Conservation (phyloP, 148 eudicot genomes). For the Heliamphora exappendiculata region DNA sequence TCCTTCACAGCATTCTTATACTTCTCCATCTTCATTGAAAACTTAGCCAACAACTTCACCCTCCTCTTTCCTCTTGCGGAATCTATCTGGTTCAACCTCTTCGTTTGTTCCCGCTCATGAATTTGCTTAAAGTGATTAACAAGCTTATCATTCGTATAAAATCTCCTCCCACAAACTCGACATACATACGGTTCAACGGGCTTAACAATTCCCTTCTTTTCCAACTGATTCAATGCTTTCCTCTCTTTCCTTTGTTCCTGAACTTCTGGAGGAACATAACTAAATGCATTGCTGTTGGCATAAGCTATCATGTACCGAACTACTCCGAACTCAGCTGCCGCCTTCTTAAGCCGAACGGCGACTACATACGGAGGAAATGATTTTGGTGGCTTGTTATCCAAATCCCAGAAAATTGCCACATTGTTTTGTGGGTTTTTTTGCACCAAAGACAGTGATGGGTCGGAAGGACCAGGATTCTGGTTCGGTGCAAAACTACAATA, state of each 20-base stretch:
- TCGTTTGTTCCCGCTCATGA: constrained; percentile 65
- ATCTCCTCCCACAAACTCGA: constrained; percentile 77
- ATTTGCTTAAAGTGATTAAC: constrained; percentile 62
- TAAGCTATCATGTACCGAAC: constrained; percentile 60
- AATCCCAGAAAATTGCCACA: constrained; percentile 82
- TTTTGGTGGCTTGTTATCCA: constrained; percentile 79
- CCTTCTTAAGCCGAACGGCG: constrained; percentile 48
- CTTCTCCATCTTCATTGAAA: constrained; percentile 68
- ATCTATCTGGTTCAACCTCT: constrained; percentile 65
- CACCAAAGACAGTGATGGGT: constrained; percentile 11
- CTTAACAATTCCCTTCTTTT: constrained; percentile 47
- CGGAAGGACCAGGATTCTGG: constrained; percentile 11
- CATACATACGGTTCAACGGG: constrained; percentile 44
- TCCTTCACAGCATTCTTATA: constrained; percentile 54
- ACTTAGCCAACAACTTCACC: constrained; percentile 55
- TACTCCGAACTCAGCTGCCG: constrained; percentile 54
- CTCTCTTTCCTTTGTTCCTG: constrained; percentile 47
- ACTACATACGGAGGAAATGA: constrained; percentile 58
- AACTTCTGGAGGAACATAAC: constrained; percentile 46
- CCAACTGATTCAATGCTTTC: constrained; percentile 38
- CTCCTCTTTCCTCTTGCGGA: constrained; percentile 60
- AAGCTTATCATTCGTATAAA: constrained; percentile 56
- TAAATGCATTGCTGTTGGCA: constrained; percentile 61
- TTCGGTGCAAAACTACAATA: constrained; percentile 22
- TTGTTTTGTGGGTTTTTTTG: constrained; percentile 22